phyloP scores from a whole-genome alignment of 1,139 yeast genomes.

The Zhuliangozyma parablackwelliae region DNA sequence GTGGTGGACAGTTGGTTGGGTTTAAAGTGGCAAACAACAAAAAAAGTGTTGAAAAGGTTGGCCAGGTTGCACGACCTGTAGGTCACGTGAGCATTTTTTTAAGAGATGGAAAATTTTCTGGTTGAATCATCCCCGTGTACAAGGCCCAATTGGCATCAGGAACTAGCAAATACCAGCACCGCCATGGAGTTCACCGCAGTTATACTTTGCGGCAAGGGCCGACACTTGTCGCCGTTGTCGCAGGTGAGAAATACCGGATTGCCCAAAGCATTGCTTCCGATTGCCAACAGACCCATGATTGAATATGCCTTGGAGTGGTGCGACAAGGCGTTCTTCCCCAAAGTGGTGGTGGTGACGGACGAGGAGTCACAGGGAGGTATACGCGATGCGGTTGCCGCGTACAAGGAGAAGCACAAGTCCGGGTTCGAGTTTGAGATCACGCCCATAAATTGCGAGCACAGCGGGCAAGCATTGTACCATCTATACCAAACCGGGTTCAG shows the following conservation, averaged over 20 bases:
- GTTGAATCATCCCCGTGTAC: neutral
- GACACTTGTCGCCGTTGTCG: constrained; percentile 67
- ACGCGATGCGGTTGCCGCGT: constrained; percentile 15
- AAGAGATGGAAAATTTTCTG: neutral
- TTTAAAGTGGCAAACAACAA: neutral
- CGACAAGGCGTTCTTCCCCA: constrained; percentile 73
- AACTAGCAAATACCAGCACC: too few relatives aligned
- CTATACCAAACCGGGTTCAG: constrained; percentile 31
- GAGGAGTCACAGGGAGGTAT: constrained; percentile 24
- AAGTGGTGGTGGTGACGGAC: constrained; percentile 38
- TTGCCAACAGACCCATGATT: constrained; percentile 88
- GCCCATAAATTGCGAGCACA: constrained; percentile 43
- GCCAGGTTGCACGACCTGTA: neutral
- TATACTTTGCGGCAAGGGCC: constrained; percentile 83
- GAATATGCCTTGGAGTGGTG: constrained; percentile 92
- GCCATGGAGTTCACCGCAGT: constrained; percentile 92
- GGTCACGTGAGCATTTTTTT: neutral
- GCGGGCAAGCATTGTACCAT: constrained; percentile 60
- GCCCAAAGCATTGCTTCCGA: constrained; percentile 82
- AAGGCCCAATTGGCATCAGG: too few relatives aligned
- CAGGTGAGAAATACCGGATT: constrained; percentile 50
- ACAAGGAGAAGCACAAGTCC: constrained; percentile 7
- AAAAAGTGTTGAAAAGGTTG: neutral
- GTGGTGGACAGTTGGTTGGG: neutral
- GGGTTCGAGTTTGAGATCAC: constrained; percentile 35